Conservation (phyloP, 2,329 filamentous ascomycete genomes). For the Samsoniella hepiali region DNA sequence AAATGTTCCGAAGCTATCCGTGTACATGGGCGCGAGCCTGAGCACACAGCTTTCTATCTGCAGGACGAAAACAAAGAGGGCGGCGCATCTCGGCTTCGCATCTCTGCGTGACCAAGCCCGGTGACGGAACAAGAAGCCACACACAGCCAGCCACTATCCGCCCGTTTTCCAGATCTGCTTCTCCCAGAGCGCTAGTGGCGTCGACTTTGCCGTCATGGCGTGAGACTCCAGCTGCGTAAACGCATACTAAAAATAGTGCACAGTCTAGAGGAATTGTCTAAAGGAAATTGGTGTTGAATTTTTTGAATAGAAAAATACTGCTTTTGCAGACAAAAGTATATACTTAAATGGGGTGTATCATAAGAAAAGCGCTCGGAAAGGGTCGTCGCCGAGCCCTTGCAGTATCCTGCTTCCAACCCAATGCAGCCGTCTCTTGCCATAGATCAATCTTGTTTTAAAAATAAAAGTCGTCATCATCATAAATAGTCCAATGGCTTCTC, state of each 20-base stretch:
- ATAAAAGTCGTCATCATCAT: constrained; percentile 7
- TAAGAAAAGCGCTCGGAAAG: background rate
- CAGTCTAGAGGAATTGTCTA: too few species aligned
- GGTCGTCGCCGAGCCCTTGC: background rate
- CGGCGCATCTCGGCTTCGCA: background rate
- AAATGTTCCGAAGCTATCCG: background rate
- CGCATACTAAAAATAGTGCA: too few species aligned
- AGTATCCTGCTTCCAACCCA: background rate
- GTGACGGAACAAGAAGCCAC: background rate
- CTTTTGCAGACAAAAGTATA: constrained; percentile 6
- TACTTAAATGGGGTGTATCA: constrained; percentile 6
- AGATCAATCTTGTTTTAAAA: constrained; percentile 9
- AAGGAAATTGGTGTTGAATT: background rate
- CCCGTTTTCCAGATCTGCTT: background rate
- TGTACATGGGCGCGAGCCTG: too few species aligned
- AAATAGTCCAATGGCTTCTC: background rate
- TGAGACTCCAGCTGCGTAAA: too few species aligned
- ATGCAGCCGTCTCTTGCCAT: constrained; percentile 2
- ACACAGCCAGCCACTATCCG: background rate
- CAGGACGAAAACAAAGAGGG: too few species aligned
- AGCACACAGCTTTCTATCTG: too few species aligned
- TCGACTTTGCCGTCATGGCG: background rate
- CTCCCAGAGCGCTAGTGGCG: background rate
- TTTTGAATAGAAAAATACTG: background rate
- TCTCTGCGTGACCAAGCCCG: background rate